Evolutionary conservation across 176 grass and related monocot genomes (phyloP), one percentile per base, ranked within the genome.

Genomic region (Aegilops longissima): DNA sequence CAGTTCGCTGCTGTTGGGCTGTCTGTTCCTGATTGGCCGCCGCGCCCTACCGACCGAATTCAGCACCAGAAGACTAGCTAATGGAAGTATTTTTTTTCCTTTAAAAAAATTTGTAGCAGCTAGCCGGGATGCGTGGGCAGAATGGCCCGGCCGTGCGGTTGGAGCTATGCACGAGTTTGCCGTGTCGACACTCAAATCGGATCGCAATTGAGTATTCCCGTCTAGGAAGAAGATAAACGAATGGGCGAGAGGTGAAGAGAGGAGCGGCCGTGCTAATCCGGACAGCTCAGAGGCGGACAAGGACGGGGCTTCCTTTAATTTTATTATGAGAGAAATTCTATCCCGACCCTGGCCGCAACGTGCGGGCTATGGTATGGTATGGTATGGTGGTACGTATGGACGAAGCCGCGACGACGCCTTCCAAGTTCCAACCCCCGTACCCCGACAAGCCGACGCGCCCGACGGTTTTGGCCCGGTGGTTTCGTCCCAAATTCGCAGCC

Each of bases 261-360:
- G 77, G 62, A 71, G 16, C 27, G 47, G 67, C 8, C 85, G 78
- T 85, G 90, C 85, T 91, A 77, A 91, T 88, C 86, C 90, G 47
- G 51, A 91, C 90, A 85, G 82, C 77, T 88, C 76, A 77, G 81
- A 71, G 17, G 17, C 12, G 36, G 89, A 87, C 10, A 81, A 70
- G 47, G 69, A 85, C 77, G 36, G 34, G 49, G 12, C 8, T 4
- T 3, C 42, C 10, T 10, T 61, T 27, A 45, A 16, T 69, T 82
- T 27, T 27, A 27, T 27, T 27, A 27, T 27, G 27, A 27, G 27
- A 27, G 27, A 27, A 27, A 27, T 27, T 27, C 4, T 7, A 18
- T 23, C 20, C 31, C 8, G 13, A 17, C 35, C 45, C 16, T 5
- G 45, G 56, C 54, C 54, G 13, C 9, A 40, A 64, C 79, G 80